Evolutionary conservation across 108 stramenopile genomes (phyloP).

Genomic region (Schizochytrium sp.): DNA sequence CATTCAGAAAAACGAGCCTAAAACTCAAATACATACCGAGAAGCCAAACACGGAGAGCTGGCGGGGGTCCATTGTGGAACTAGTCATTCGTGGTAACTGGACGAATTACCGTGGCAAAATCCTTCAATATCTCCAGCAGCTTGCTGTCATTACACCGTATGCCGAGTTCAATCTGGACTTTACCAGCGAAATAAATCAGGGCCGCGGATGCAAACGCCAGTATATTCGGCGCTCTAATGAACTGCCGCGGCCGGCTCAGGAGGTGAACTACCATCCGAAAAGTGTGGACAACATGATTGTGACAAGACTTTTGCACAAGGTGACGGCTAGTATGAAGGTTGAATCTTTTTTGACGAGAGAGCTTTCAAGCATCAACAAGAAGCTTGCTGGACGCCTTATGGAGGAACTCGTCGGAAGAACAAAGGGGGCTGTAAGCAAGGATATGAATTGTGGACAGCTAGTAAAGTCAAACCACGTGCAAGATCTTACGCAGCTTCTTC

Average conservation of each 20-base stretch:
- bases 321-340: conserved; percentile 75
- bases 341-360: conserved; percentile 82
- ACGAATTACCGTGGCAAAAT: conserved; percentile 88
- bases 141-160: conserved; percentile 97
- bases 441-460: conserved; percentile 19
- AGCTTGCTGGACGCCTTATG: conserved; percentile 80
- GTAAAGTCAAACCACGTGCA: conserved; percentile 80
- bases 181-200: conserved; percentile 67
- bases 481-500: conserved; percentile 83
- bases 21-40: conserved; percentile 83
- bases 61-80: conserved; percentile 85
- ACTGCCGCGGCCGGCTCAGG: conserved; percentile 87
- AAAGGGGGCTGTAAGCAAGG: conserved; percentile 75
- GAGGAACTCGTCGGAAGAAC: conserved; percentile 62
- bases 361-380: conserved; percentile 78
- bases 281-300: conserved; percentile 92
- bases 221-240: conserved; percentile 79
- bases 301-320: conserved; percentile 85
- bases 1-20: conserved; percentile 89
- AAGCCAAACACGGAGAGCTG: conserved; percentile 66
- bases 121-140: conserved; percentile 90
- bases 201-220: conserved; percentile 52
- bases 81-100: conserved; percentile 91
- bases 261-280: conserved; percentile 93
- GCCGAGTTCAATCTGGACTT: conserved; percentile 83